A percentile compares a stretch with the other conserved stretches of the same genome.
phyloP scores from a whole-genome alignment of 1,284 basidiomycete genomes.

The Albatrellus sp. region DNA sequence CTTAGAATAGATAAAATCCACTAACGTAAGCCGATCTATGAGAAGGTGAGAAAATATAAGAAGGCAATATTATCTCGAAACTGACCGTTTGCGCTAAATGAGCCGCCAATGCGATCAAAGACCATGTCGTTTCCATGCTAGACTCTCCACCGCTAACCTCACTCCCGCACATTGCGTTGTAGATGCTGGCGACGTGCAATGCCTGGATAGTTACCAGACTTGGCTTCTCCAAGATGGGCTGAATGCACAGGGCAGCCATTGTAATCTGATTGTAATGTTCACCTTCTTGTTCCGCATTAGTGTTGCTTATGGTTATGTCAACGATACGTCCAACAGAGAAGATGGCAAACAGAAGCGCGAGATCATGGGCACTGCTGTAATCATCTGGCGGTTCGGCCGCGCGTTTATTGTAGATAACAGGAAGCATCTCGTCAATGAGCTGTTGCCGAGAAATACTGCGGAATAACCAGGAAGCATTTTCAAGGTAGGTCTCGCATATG shows the following conservation, averaged over 20 bases:
- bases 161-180: constrained; percentile 15
- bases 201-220: constrained; percentile 22
- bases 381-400: constrained; percentile 4
- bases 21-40: constrained; percentile 19
- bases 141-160: constrained; percentile 12
- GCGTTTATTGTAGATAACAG: constrained; percentile 14
- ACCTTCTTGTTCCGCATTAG: constrained; percentile 13
- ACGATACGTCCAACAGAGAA: constrained; percentile 13
- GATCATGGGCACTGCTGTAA: constrained; percentile 9
- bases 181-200: constrained; percentile 15
- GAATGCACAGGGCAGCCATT: constrained; percentile 22
- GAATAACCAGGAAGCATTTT: constrained; percentile 49
- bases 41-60: background rate
- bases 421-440: constrained; percentile 42
- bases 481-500: constrained; percentile 39
- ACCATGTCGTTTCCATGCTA: constrained; percentile 16
- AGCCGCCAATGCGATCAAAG: constrained; percentile 15
- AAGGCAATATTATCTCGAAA: constrained; percentile 1
- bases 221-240: constrained; percentile 23
- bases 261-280: constrained; percentile 18
- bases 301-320: constrained; percentile 10
- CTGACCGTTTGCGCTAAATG: constrained; percentile 16
- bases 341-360: constrained; percentile 14
- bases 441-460: constrained; percentile 35
- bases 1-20: background rate